These are phyloP conservation scores for Fusarium duplospermum DNA, from an alignment of 2,329 filamentous ascomycete genomes.

Conservation along the genomic window DNA sequence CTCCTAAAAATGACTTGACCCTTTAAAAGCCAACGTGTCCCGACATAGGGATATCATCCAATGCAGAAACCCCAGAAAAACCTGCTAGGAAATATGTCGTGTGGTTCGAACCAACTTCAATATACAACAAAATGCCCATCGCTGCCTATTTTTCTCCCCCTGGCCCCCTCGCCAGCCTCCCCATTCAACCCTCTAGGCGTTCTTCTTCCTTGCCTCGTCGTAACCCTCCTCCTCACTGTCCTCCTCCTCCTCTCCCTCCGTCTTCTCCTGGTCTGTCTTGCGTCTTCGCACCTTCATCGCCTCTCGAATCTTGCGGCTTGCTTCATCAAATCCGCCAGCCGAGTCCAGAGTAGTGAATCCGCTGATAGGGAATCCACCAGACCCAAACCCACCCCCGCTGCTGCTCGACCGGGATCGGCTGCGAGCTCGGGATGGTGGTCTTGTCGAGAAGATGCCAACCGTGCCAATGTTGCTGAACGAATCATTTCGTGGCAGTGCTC, in stretches of 20 bases:
- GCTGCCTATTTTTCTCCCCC: neutral
- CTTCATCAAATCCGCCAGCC: slow-evolving; percentile 81
- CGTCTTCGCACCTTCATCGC: slow-evolving; percentile 78
- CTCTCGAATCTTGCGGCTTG: slow-evolving; percentile 83
- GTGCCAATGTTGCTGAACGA: slow-evolving; percentile 91
- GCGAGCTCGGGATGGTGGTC: slow-evolving; percentile 83
- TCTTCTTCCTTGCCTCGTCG: slow-evolving; percentile 58
- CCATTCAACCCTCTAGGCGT: slow-evolving; percentile 38
- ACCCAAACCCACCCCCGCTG: slow-evolving; percentile 71
- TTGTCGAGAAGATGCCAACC: slow-evolving; percentile 90
- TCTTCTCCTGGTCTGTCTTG: slow-evolving; percentile 59
- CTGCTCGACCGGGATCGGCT: slow-evolving; percentile 78
- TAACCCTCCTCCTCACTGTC: slow-evolving; percentile 58
- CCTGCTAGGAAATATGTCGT: slow-evolving; percentile 2
- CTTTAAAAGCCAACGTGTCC: neutral
- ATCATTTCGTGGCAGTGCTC: slow-evolving; percentile 82
- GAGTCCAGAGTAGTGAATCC: slow-evolving; percentile 76
- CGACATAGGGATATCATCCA: neutral
- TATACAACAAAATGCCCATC: slow-evolving; percentile 30
- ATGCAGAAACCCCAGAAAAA: neutral
- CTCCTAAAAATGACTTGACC: neutral
- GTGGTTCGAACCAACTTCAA: slow-evolving; percentile 3
- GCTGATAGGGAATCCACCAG: slow-evolving; percentile 72
- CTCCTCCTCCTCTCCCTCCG: slow-evolving; percentile 51
- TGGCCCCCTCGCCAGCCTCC: neutral